Conservation (phyloP, 2,329 filamentous ascomycete genomes). For the Pyrenophora graminea region DNA sequence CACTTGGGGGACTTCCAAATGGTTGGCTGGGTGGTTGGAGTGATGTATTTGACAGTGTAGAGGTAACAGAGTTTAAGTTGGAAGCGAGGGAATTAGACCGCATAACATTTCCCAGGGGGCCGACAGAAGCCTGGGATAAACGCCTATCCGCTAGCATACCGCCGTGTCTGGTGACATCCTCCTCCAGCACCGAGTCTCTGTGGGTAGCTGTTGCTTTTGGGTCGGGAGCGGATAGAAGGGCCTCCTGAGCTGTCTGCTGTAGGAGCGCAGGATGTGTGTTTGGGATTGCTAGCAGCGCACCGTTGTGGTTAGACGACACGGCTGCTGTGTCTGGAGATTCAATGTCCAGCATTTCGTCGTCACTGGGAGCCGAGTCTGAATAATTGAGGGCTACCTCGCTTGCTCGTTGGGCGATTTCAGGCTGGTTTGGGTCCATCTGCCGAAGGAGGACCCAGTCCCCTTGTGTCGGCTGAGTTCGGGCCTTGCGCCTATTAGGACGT, state of each 20-base stretch:
- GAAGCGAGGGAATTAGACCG: constrained; percentile 5
- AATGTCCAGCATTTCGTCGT: constrained; percentile 39
- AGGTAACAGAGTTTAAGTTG: constrained; percentile 7
- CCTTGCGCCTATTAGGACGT: constrained; percentile 57
- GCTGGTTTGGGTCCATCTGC: constrained; percentile 66
- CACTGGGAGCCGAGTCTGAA: constrained; percentile 51
- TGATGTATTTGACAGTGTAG: constrained; percentile 14
- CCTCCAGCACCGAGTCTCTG: constrained; percentile 24
- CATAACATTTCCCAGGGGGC: constrained; percentile 8
- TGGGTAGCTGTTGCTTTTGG: constrained; percentile 18
- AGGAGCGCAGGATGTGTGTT: constrained; percentile 16
- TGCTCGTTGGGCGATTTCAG: constrained; percentile 66
- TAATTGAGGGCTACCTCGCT: constrained; percentile 56
- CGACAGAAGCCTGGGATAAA: constrained; percentile 14
- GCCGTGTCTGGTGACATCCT: constrained; percentile 12
- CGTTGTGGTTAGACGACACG: constrained; percentile 4
- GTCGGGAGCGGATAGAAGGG: constrained; percentile 14
- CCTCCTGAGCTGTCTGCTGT: constrained; percentile 25
- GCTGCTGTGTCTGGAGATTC: constrained; percentile 18
- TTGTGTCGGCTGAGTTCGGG: constrained; percentile 54
- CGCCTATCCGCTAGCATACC: constrained; percentile 16
- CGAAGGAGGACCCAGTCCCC: constrained; percentile 70
- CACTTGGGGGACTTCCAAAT: constrained; percentile 25
- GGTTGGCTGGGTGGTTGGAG: constrained; percentile 20
- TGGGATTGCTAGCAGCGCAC: constrained; percentile 7